Base-by-base conservation (phyloP, 2,329 filamentous ascomycete genomes). In the Lomentospora prolificans region DNA sequence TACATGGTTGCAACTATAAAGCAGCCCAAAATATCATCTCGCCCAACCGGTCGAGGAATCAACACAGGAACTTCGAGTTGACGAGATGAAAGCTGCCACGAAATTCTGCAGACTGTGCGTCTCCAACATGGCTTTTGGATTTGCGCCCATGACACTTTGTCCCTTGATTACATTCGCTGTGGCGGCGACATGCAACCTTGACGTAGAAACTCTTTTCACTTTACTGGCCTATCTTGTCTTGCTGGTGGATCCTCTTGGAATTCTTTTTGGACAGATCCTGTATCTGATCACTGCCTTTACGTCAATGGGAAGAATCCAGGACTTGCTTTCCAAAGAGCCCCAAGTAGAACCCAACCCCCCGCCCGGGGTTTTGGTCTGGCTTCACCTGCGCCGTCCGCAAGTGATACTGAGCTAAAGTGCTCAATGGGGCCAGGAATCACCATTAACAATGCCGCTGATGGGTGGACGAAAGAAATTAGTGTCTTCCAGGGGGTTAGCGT, bases 221-320 rank as follows among this genome's bases (percentile, higher is more conserved):
- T 64, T 67, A 0, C 12, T 72, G 0, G 68, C 70, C 0, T 69
- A 68, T 52, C 58, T 74, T 6, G 55, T 65, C 0, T 63, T 74
- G 1, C 59, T 74, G 1, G 63, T 67, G 0, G 55, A 57, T 1
- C 72, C 72, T 0, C 58, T 74, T 0, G 48, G 60, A 0, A 25
- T 44, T 3, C 44, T 73, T 0, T 66, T 74, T 9, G 66, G 72
- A 44, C 57, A 52, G 1, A 58, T 72, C 3, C 69, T 71, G 0
- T 25, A 31, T 0, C 51, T 72, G 0, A 58, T 72, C 12, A 62
- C 67, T 0, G 65, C 63, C 0, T 36, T 72, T 19, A 61, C 66
- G 1, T 72, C 70, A 52, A 55, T 69, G 4, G 57, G 60, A 24
- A 64, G 70, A 2, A 66, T 75, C 1, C 70, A 73, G 41, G 60